Conservation (phyloP, 768 basidiomycete species). For the Russula brevipes region DNA sequence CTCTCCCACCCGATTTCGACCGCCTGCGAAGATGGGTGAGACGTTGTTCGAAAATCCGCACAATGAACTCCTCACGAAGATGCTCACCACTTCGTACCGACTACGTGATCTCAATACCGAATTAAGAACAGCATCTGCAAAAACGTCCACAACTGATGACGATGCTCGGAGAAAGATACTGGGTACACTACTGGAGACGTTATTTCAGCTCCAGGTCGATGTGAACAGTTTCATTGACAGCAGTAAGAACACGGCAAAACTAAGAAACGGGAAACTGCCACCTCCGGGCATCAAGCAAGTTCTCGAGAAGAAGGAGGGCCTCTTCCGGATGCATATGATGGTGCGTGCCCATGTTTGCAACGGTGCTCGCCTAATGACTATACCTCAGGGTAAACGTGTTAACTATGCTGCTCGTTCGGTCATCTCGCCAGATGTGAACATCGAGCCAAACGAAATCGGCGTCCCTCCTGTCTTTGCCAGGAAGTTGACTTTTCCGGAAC, state of each 20-base stretch:
- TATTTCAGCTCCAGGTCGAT: slow-evolving; percentile 88
- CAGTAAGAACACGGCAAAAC: slow-evolving; percentile 85
- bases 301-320: slow-evolving; percentile 96
- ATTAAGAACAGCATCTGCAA: slow-evolving; percentile 55
- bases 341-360: slow-evolving; percentile 39
- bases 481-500: slow-evolving; percentile 96
- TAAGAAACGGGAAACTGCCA: slow-evolving; percentile 83
- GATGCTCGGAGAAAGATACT: slow-evolving; percentile 51
- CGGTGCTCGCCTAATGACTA: slow-evolving; percentile 9
- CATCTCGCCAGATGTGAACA: slow-evolving; percentile 98
- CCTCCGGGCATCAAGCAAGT: slow-evolving; percentile 94
- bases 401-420: slow-evolving; percentile 99
- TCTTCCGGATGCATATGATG: slow-evolving; percentile 99
- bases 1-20: slow-evolving; percentile 92
- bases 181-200: slow-evolving; percentile 63
- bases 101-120: slow-evolving; percentile 71
- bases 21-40: slow-evolving; percentile 87
- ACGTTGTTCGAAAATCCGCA: slow-evolving; percentile 94
- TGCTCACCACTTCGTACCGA: slow-evolving; percentile 75
- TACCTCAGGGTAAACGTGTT: slow-evolving; percentile 87
- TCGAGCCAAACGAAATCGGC: slow-evolving; percentile 98
- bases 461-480: slow-evolving; percentile 96
- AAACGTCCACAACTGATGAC: slow-evolving; percentile 49
- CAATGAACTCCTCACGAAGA: slow-evolving; percentile 80
- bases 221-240: slow-evolving; percentile 98